Percentiles rank a stretch among this genome's conserved stretches.
Evolutionary conservation across 2,329 filamentous ascomycete genomes (phyloP).

Genomic region (Plenodomus lindquistii): DNA sequence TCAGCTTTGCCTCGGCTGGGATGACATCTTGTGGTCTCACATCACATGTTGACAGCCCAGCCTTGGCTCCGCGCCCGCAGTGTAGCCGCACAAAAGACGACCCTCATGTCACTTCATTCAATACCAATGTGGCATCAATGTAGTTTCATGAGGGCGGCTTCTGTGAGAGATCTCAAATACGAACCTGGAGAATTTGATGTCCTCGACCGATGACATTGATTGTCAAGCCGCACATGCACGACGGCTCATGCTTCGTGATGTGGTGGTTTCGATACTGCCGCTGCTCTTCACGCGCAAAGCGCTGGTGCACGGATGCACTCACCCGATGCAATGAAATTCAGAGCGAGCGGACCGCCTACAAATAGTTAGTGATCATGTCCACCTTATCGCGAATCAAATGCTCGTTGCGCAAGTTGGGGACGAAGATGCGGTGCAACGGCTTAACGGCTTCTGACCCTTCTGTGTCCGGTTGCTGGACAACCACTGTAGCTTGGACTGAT

Average conservation of each 20-base stretch:
- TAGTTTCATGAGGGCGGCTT: slow-evolving; percentile 16
- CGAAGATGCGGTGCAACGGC: slow-evolving; percentile 6
- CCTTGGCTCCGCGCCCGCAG: slow-evolving; percentile 76
- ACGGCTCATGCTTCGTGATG: slow-evolving; percentile 9
- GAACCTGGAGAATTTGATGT: slow-evolving; percentile 38
- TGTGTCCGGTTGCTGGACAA: slow-evolving; percentile 79
- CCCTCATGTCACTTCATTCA: slow-evolving; percentile 10
- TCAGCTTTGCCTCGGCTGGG: slow-evolving; percentile 69
- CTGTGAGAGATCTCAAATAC: slow-evolving; percentile 47
- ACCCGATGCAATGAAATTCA: slow-evolving; percentile 92
- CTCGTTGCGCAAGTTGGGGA: slow-evolving; percentile 6
- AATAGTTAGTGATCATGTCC: slow-evolving; percentile 28
- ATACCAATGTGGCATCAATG: not conserved
- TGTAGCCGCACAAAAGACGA: slow-evolving; percentile 61
- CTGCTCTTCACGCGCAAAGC: slow-evolving; percentile 52
- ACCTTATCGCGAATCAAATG: not conserved
- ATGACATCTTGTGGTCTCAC: slow-evolving; percentile 3
- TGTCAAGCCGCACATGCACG: slow-evolving; percentile 4
- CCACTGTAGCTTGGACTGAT: slow-evolving; percentile 71
- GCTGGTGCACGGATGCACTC: slow-evolving; percentile 60
- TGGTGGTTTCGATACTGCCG: slow-evolving; percentile 63
- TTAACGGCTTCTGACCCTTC: slow-evolving; percentile 62
- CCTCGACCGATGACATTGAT: slow-evolving; percentile 20
- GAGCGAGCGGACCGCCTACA: slow-evolving; percentile 74
- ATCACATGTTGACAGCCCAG: slow-evolving; percentile 7